Conservation (phyloP, 2,329 filamentous ascomycete species). For the Penicillium sp. region DNA sequence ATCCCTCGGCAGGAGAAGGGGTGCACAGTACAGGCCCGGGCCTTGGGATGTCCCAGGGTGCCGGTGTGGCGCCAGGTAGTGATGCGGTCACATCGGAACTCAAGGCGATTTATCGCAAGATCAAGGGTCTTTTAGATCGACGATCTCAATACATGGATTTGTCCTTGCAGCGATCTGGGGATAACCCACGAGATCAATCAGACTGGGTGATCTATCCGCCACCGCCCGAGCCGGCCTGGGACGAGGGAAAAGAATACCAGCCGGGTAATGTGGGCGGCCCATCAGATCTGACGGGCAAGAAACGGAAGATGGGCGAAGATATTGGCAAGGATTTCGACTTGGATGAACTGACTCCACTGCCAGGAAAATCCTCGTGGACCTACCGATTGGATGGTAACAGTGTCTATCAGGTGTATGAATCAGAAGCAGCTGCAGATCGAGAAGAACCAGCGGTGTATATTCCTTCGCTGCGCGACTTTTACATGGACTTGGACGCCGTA, state of each 20-base stretch:
- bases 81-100: slow-evolving; percentile 78
- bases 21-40: slow-evolving; percentile 55
- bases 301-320: slow-evolving; percentile 77
- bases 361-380: slow-evolving; percentile 62
- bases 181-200: slow-evolving; percentile 81
- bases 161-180: slow-evolving; percentile 71
- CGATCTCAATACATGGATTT: slow-evolving; percentile 82
- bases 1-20: slow-evolving; percentile 49
- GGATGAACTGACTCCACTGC: slow-evolving; percentile 68
- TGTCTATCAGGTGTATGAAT: slow-evolving; percentile 88
- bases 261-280: slow-evolving; percentile 27
- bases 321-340: slow-evolving; percentile 91
- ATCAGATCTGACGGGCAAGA: slow-evolving; percentile 50
- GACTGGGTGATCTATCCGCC: slow-evolving; percentile 86
- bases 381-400: slow-evolving; percentile 77
- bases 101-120: slow-evolving; percentile 78
- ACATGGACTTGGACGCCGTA: slow-evolving; percentile 85
- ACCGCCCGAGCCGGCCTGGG: slow-evolving; percentile 87
- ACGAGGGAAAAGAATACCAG: slow-evolving; percentile 50
- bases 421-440: slow-evolving; percentile 54
- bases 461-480: slow-evolving; percentile 91
- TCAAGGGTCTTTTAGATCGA: slow-evolving; percentile 81
- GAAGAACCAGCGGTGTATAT: slow-evolving; percentile 69
- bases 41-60: slow-evolving; percentile 56
- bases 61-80: slow-evolving; percentile 64